Base-by-base conservation (phyloP, 306 rosid genomes). In the Phaseolus lunatus region DNA sequence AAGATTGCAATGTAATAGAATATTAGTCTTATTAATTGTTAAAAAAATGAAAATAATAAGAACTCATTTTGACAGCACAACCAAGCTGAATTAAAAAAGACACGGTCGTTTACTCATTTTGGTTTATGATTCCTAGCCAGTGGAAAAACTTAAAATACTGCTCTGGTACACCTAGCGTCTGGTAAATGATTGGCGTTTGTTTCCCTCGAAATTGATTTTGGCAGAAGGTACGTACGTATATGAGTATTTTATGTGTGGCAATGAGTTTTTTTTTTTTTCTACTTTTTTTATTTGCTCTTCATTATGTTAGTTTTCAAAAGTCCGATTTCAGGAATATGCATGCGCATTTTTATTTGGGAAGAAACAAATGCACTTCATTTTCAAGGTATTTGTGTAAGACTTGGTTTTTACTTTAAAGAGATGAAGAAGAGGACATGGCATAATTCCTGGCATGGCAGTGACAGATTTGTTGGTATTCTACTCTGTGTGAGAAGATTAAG, bases 351-450 rank as follows among this genome's bases (percentile, higher is more conserved):
- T 19, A 5, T 48, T 16, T 23, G 14, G 26, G 22, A 7, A 9
- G 18, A 67, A 39, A 13, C 54, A 67, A 43, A 44, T 45, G 20
- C 65, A 18, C 29, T 41, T 73, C 47, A 7, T 43, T 27, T 61
- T 61, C 79, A 59, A 12, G 70, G 5, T 44, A 44, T n/a, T n/a
- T 61, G 22, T 18, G 31, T 26, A 45, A 61, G 71, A 62, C 43
- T 43, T 61, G 16, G 3, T 27, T 73, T 24, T 47, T 48, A 33
- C 50, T 12, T 47, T 62, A 31, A 19, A 47, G n/a, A 29, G 3
- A 18, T 9, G 63, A 48, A 75, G 47, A 44, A 74, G 70, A 29
- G 7, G 68, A 48, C 24, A 58, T 41, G 7, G 57, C 58, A 73
- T n/a, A 58, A 26, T 24, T 56, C 27, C 59, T 10, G 58, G 59